Base-by-base conservation (phyloP, 2,329 filamentous ascomycete genomes). In the Colletotrichum endophyticum region DNA sequence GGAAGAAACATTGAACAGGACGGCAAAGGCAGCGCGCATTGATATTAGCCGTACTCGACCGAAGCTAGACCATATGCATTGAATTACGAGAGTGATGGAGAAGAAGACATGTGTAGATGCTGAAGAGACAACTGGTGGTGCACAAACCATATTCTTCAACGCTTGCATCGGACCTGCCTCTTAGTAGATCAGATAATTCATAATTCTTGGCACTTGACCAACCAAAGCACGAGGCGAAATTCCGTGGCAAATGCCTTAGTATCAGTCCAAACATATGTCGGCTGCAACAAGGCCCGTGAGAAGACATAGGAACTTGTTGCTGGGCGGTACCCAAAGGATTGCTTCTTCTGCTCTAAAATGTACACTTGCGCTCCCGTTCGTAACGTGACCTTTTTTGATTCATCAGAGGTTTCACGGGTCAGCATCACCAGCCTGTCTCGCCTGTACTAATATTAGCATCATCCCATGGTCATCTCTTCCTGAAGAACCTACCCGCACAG, bases 401-500 rank as follows among this genome's bases (percentile, higher is more conserved):
- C n/a, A 28, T 68, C 32, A 49, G 19, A 9, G n/a, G 30, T 32
- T 28, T 83, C 80, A 91, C 75, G 90, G 90, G 75, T 90, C 89
- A 39, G 86, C 85, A 77, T 93, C 91, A 32, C 88, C 91, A 68
- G 87, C 84, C 83, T 87, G 88, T 82, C 91, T 89, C 80, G 91
- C 91, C 91, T 87, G 27, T 8, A 8, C 6, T 66, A 2, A 16
- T 61, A 71, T 80, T 36, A 80, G 79, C 36, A 16, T 32, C 15
- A 57, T 13, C 28, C 15, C 30, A 7, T 63, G 15, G 34, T 56
- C 73, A 6, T 27, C 34, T 2, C 8, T 19, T n/a, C 3, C 5
- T 2, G 16, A 8, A 67, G 9, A 16, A 89, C 94, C 86, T 87
- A 95, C 94, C 86, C 91, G 88, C 70, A 92, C 77, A 73, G 93